Evolutionary conservation across 2,329 filamentous ascomycete genomes (phyloP), one percentile per base, ranked within the genome.

Genomic region (Ceratocystis albifundus): DNA sequence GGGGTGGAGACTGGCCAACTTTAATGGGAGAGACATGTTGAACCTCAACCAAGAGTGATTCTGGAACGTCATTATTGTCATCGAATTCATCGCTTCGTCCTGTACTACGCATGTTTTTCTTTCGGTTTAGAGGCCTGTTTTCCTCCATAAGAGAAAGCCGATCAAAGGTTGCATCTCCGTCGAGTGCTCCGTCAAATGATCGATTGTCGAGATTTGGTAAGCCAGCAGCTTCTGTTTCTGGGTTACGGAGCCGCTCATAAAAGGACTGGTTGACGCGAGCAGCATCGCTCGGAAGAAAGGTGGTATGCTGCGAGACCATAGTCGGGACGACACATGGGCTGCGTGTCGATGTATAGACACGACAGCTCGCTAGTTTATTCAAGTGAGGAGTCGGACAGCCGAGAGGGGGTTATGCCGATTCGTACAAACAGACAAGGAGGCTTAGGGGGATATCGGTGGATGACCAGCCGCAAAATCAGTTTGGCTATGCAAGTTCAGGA

Each of bases 1-100:
- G 64, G 22, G 62, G 66, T 30, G 68, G 70, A 66, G 44, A 70
- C 68, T 25, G 57, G 20, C 67, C 67, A 22, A 68, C 67, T 17
- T 64, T 63, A 20, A 68, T 64, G 22, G 67, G 61, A 4, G 59
- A 25, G 44, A 65, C 53, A 55, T 76, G 75, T 61, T 80, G 79
- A 3, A 74, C 77, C 71, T 88, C 85, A 22, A 88, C 80, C 20
- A 88, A 73, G 20, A 88, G 75, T 2, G 85, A 88, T 20, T 80
- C 82, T 0, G 85, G 85, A 0, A 87, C 84, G 70, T 87, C 84
- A 65, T 86, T 84, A 66, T 82, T 84, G 65, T 82, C 80, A 4
- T 72, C 75, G 36, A 82, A 80, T 2, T 83, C 80, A 36, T 84
- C 80, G 17, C 61, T 20, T 25, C 46, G 15, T 17, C 22, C n/a